Evolutionary conservation across 768 basidiomycete species (phyloP).

Genomic region (Aureoboletus auriporus): DNA sequence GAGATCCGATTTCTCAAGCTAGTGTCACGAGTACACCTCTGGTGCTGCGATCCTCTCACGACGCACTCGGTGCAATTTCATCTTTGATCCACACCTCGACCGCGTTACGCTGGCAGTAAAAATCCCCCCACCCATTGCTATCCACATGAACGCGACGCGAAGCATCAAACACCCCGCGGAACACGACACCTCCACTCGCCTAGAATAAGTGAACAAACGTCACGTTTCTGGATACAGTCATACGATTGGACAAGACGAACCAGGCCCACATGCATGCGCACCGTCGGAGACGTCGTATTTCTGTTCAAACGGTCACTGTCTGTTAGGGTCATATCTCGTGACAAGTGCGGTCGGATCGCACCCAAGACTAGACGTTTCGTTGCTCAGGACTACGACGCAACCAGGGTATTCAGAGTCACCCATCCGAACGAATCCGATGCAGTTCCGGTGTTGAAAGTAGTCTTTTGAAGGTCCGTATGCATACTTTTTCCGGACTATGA

Average conservation of each 20-base stretch:
- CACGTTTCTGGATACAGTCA: background rate
- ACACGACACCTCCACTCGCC: slow-evolving; percentile 35
- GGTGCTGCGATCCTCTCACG: too few species aligned
- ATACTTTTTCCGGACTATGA: slow-evolving; percentile 58
- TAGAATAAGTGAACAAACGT: slow-evolving; percentile 19
- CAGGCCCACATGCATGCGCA: slow-evolving; percentile 62
- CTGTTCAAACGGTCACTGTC: background rate
- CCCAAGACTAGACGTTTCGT: slow-evolving; percentile 30
- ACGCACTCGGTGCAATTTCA: background rate
- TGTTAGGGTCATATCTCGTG: background rate
- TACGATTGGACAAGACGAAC: slow-evolving; percentile 36
- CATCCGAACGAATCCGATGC: slow-evolving; percentile 71
- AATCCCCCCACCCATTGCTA: slow-evolving; percentile 59
- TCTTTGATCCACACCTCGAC: slow-evolving; percentile 58
- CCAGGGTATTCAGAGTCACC: slow-evolving; percentile 54
- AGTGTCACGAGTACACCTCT: background rate
- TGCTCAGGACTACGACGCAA: slow-evolving; percentile 72
- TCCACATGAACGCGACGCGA: slow-evolving; percentile 44
- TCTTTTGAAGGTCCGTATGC: slow-evolving; percentile 65
- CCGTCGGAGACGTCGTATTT: slow-evolving; percentile 25
- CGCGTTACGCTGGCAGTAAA: slow-evolving; percentile 51
- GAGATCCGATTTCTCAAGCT: too few species aligned
- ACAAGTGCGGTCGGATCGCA: slow-evolving; percentile 8
- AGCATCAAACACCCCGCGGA: slow-evolving; percentile 44
- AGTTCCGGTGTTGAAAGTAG: slow-evolving; percentile 56